Percentiles rank a stretch among this genome's conserved stretches.
These are phyloP conservation scores for Amanita rubescens DNA, from an alignment of 768 basidiomycete species.

Conservation along the genomic window DNA sequence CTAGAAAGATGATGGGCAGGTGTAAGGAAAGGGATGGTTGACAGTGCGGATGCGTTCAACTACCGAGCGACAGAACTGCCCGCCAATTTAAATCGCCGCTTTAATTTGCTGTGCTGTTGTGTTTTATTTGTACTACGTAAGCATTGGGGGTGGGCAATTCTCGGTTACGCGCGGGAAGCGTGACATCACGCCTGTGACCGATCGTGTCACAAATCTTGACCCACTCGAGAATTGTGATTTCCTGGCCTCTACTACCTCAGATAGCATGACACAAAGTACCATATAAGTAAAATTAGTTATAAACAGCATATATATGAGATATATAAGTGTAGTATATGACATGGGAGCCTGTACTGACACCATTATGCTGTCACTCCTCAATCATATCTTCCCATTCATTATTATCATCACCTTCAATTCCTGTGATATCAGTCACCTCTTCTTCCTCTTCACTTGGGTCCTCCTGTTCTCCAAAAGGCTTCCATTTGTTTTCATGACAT, in stretches of 20 bases:
- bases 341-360: not conserved
- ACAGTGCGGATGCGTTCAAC: not conserved
- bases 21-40: not conserved
- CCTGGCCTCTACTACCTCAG: not conserved
- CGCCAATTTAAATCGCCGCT: slow-evolving; percentile 1
- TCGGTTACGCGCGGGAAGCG: too few species aligned
- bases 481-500: slow-evolving; percentile 1
- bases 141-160: too few species aligned
- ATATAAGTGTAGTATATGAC: not conserved
- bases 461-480: not conserved
- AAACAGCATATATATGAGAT: not conserved
- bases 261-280: not conserved
- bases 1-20: not conserved
- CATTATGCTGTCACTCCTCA: not conserved
- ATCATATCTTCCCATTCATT: not conserved
- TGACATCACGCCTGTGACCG: too few species aligned
- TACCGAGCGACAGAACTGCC: not conserved
- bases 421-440: not conserved
- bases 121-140: not conserved
- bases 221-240: too few species aligned
- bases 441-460: not conserved
- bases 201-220: too few species aligned
- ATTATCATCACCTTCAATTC: not conserved
- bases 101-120: slow-evolving; percentile 9
- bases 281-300: not conserved